Percentiles rank a stretch among this genome's conserved stretches.
Conservation (phyloP, 495 filamentous ascomycete genomes). For the Aspergillus conjunctus region DNA sequence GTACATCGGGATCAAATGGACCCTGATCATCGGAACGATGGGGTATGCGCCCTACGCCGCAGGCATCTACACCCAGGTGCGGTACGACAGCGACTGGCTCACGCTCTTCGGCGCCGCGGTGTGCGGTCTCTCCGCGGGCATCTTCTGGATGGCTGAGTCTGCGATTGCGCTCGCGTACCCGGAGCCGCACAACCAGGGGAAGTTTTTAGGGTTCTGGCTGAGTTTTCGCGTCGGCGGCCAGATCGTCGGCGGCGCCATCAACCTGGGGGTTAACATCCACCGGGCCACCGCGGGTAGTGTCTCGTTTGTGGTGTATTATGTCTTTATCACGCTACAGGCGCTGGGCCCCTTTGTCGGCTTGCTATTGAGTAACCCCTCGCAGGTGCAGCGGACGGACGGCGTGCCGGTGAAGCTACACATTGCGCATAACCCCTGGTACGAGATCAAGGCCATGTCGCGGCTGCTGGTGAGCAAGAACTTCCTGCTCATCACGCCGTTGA, state of each 20-base stretch:
- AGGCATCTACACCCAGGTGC: slow-evolving; percentile 67
- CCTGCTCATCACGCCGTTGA: slow-evolving; percentile 59
- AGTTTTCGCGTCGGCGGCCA: slow-evolving; percentile 62
- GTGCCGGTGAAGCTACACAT: slow-evolving; percentile 54
- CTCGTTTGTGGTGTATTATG: slow-evolving; percentile 59
- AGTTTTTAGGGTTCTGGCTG: slow-evolving; percentile 63
- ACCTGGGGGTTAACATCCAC: slow-evolving; percentile 60
- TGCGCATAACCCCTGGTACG: slow-evolving; percentile 45
- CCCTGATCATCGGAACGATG: slow-evolving; percentile 64
- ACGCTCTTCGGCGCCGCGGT: slow-evolving; percentile 63
- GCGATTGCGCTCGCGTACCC: slow-evolving; percentile 68
- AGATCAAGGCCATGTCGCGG: slow-evolving; percentile 53
- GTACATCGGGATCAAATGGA: slow-evolving; percentile 64
- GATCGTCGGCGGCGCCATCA: slow-evolving; percentile 65
- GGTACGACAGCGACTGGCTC: slow-evolving; percentile 64
- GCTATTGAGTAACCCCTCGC: slow-evolving; percentile 52
- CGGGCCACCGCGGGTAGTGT: slow-evolving; percentile 58
- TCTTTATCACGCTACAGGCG: slow-evolving; percentile 65
- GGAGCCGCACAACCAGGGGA: slow-evolving; percentile 62
- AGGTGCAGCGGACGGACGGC: slow-evolving; percentile 61
- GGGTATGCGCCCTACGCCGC: slow-evolving; percentile 68
- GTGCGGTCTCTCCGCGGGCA: slow-evolving; percentile 64
- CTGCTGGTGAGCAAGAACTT: slow-evolving; percentile 57
- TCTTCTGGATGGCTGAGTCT: slow-evolving; percentile 69
- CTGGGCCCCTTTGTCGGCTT: slow-evolving; percentile 57